phyloP scores from a whole-genome alignment of 2,329 filamentous ascomycete species.

The Aspergillus fischeri region DNA sequence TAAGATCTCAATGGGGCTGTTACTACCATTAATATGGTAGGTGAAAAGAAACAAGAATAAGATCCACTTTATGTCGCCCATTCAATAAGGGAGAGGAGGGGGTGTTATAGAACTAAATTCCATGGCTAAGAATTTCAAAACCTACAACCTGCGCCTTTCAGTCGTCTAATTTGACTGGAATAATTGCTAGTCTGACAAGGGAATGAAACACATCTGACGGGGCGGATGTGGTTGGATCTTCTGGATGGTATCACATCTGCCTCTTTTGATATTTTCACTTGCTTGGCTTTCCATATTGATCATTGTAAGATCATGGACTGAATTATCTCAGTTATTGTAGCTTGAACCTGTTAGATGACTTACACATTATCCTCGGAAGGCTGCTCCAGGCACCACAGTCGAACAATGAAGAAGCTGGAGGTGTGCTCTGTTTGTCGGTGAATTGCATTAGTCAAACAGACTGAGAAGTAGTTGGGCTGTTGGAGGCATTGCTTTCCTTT shows the following conservation, averaged over 20 bases:
- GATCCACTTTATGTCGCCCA: no score
- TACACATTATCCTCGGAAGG: neutral
- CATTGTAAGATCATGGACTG: no score
- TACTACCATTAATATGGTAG: no score
- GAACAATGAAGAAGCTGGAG: neutral
- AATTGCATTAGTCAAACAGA: neutral
- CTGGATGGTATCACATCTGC: neutral
- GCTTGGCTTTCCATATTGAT: neutral
- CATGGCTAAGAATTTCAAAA: neutral
- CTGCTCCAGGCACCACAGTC: neutral
- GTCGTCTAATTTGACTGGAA: neutral
- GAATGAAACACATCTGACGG: neutral
- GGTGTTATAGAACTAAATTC: no score
- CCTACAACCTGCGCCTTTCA: neutral
- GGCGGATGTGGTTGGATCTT: neutral
- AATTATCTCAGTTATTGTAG: neutral
- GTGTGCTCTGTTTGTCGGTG: neutral
- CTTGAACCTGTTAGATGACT: neutral
- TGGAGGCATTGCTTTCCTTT: no score
- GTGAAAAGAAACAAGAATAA: no score
- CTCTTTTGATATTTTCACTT: neutral
- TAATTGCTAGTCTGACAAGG: neutral
- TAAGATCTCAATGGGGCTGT: no score
- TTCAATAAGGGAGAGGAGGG: no score
- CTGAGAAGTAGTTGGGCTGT: neutral